Conservation (phyloP, 768 basidiomycete genomes). For the Serendipita sp. region DNA sequence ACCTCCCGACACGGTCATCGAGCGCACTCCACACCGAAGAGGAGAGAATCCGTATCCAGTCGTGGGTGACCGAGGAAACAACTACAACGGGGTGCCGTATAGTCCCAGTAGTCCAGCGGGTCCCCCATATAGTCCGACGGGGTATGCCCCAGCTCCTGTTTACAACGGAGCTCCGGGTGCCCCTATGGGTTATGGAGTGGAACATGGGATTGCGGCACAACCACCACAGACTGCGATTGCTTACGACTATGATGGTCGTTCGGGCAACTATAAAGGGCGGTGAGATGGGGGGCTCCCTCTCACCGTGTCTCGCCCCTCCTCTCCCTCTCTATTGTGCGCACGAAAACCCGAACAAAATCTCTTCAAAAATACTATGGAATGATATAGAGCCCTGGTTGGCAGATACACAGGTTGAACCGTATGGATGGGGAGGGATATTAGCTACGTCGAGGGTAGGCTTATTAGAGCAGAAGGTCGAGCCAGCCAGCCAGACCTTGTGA, state of each 20-base stretch:
- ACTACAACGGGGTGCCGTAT: background rate
- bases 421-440: too few relatives aligned
- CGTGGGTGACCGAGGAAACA: background rate
- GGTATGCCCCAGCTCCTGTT: background rate
- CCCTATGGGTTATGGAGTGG: background rate
- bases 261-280: background rate
- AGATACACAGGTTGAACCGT: background rate
- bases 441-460: too few relatives aligned
- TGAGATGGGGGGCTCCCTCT: background rate
- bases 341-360: background rate
- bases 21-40: background rate
- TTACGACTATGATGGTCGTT: background rate
- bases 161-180: background rate
- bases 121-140: background rate
- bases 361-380: background rate
- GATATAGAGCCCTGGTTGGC: background rate
- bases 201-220: background rate
- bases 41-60: constrained; percentile 6
- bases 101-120: background rate
- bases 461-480: too few relatives aligned
- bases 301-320: too few relatives aligned
- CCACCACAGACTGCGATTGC: background rate
- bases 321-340: background rate
- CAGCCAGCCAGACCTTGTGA: too few relatives aligned
- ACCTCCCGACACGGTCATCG: constrained; percentile 1